Evolutionary conservation across 2,329 filamentous ascomycete species (phyloP).

Genomic region (Chaetomiaceae sp.): DNA sequence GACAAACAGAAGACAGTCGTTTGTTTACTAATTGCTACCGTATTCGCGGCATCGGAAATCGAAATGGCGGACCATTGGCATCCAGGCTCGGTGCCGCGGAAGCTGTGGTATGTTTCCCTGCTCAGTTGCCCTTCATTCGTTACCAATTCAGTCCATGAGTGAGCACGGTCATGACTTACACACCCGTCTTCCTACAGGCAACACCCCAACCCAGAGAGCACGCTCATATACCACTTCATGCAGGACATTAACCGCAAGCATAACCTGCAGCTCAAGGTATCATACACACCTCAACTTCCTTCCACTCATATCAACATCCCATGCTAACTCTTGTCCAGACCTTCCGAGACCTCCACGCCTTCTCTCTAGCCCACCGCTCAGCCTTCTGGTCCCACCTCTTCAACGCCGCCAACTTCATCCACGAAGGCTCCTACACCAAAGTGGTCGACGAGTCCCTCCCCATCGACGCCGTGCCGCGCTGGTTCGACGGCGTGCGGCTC

Average conservation of each 20-base stretch:
- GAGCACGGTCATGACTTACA: neutral
- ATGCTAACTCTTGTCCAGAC: slow-evolving; percentile 39
- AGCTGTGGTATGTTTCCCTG: slow-evolving; percentile 47
- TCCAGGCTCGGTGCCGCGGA: slow-evolving; percentile 42
- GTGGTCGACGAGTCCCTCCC: slow-evolving; percentile 66
- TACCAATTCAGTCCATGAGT: neutral
- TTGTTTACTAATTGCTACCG: slow-evolving; percentile 3
- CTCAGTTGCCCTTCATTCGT: neutral
- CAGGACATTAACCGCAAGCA: slow-evolving; percentile 57
- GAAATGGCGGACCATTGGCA: slow-evolving; percentile 8
- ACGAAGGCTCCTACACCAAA: slow-evolving; percentile 53
- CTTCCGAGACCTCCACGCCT: slow-evolving; percentile 66
- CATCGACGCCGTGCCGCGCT: slow-evolving; percentile 67
- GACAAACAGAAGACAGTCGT: neutral
- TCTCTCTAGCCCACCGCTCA: slow-evolving; percentile 57
- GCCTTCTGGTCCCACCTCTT: slow-evolving; percentile 66
- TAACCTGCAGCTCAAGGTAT: slow-evolving; percentile 54
- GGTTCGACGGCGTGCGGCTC: slow-evolving; percentile 70
- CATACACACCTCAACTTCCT: neutral
- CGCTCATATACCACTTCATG: slow-evolving; percentile 65
- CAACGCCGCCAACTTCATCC: slow-evolving; percentile 54
- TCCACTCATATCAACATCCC: neutral
- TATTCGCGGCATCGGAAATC: neutral
- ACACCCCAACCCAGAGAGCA: slow-evolving; percentile 57
- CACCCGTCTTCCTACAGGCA: slow-evolving; percentile 37